These are phyloP conservation scores for Trichoderma lentiforme DNA, from an alignment of 2,329 filamentous ascomycete genomes.

Conservation along the genomic window DNA sequence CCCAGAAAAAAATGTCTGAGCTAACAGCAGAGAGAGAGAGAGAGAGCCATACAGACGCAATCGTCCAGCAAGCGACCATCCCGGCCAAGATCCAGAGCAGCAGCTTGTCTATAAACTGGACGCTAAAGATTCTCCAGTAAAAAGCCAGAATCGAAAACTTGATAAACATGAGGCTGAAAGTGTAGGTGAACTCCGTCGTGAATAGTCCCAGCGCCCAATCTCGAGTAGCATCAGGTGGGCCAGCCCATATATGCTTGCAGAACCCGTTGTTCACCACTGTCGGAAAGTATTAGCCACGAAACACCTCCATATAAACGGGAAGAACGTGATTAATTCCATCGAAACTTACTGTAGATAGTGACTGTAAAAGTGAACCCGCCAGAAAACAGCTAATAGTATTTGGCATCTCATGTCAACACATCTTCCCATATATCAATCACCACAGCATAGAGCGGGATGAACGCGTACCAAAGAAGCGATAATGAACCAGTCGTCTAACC, in stretches of 20 bases:
- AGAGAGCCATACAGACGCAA: constrained; percentile 2
- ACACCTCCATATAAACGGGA: neutral
- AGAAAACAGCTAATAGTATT: neutral
- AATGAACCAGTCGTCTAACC: constrained; percentile 20
- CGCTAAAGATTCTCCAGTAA: constrained; percentile 23
- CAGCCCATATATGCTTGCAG: constrained; percentile 22
- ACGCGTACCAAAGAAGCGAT: constrained; percentile 10
- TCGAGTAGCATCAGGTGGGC: constrained; percentile 5
- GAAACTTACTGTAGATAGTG: constrained; percentile 4
- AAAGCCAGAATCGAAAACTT: constrained; percentile 21
- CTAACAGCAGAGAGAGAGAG: too few species aligned
- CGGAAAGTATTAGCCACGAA: neutral
- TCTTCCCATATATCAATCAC: neutral
- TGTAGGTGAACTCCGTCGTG: constrained; percentile 20
- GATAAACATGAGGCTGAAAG: constrained; percentile 11
- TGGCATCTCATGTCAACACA: neutral
- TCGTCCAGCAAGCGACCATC: constrained; percentile 7
- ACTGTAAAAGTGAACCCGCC: constrained; percentile 13
- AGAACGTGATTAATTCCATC: neutral
- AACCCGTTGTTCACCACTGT: constrained; percentile 9
- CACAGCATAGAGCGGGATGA: neutral
- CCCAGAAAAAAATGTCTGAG: neutral
- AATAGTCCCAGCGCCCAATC: constrained; percentile 21
- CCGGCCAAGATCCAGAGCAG: constrained; percentile 4
- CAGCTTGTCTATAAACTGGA: neutral